A percentile compares a stretch with the other conserved stretches of the same genome.
These are phyloP conservation scores for Solanum tarijense DNA, from an alignment of 257 asterid genomes.

Conservation along the genomic window DNA sequence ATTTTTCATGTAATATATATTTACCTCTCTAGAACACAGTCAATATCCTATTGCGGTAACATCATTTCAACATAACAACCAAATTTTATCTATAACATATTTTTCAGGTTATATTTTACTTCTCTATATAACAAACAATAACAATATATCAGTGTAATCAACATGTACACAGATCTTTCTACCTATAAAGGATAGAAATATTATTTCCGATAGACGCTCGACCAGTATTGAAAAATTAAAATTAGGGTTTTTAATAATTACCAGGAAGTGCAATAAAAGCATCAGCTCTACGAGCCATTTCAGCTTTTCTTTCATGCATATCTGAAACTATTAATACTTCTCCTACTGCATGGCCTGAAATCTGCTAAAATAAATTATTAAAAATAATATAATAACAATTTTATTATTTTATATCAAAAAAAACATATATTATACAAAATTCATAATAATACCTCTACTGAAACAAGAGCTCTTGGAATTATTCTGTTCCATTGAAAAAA, in stretches of 20 bases:
- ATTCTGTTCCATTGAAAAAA: constrained; percentile 23
- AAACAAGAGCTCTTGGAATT: constrained; percentile 54
- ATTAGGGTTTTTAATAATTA: background rate
- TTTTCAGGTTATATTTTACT: background rate
- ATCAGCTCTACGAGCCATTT: constrained; percentile 52
- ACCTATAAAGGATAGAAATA: background rate
- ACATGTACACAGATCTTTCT: background rate
- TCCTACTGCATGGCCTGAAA: constrained; percentile 53
- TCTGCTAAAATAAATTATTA: constrained; percentile 17
- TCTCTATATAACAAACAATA: background rate
- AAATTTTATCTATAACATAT: background rate
- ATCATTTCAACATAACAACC: background rate
- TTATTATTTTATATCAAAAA: background rate
- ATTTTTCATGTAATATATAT: background rate
- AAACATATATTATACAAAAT: background rate
- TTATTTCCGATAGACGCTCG: background rate
- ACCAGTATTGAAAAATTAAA: background rate
- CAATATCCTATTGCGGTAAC: background rate
- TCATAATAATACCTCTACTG: constrained; percentile 36
- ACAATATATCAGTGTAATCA: background rate
- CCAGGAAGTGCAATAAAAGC: constrained; percentile 65
- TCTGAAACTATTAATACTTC: constrained; percentile 46
- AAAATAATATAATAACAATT: background rate
- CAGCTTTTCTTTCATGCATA: constrained; percentile 69
- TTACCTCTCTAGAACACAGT: background rate